Conservation (phyloP, 495 filamentous ascomycete species). For the Aspergillus bridgeri region DNA sequence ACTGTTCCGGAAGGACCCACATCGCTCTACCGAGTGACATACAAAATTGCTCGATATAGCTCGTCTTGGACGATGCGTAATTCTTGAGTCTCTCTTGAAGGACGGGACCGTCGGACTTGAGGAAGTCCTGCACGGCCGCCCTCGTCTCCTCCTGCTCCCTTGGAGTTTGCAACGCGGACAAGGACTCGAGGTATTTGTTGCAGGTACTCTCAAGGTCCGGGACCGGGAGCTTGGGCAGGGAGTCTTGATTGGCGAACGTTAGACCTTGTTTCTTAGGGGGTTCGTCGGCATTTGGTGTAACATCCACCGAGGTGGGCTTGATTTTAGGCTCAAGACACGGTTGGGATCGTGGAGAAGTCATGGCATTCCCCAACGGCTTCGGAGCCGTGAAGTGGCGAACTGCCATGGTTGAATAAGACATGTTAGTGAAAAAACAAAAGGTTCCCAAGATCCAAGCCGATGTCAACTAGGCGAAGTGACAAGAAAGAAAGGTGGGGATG, state of each 20-base stretch:
- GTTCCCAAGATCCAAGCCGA: slow-evolving; percentile 1
- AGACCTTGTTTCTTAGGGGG: slow-evolving; percentile 42
- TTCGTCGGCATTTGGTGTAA: slow-evolving; percentile 39
- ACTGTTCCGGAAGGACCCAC: neutral
- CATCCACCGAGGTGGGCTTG: slow-evolving; percentile 15
- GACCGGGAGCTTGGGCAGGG: slow-evolving; percentile 87
- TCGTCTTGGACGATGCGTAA: slow-evolving; percentile 89
- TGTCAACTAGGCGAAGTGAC: slow-evolving; percentile 60
- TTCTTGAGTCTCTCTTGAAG: slow-evolving; percentile 87
- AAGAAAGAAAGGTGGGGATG: slow-evolving; percentile 70
- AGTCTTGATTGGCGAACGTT: slow-evolving; percentile 86
- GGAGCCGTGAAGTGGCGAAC: slow-evolving; percentile 59
- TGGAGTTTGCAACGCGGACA: slow-evolving; percentile 74
- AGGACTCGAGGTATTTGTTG: slow-evolving; percentile 73
- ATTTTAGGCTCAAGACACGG: slow-evolving; percentile 21
- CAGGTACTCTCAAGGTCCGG: slow-evolving; percentile 83
- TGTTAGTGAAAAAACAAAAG: slow-evolving; percentile 47
- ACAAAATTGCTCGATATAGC: slow-evolving; percentile 99
- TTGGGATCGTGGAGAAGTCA: slow-evolving; percentile 25
- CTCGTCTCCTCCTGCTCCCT: slow-evolving; percentile 83
- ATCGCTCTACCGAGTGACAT: slow-evolving; percentile 35
- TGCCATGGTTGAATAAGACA: slow-evolving; percentile 46
- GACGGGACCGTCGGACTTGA: slow-evolving; percentile 76
- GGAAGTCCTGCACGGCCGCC: slow-evolving; percentile 78
- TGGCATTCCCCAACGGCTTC: slow-evolving; percentile 55